Base-by-base conservation (phyloP, 768 basidiomycete genomes). In the Mycena vitilis region DNA sequence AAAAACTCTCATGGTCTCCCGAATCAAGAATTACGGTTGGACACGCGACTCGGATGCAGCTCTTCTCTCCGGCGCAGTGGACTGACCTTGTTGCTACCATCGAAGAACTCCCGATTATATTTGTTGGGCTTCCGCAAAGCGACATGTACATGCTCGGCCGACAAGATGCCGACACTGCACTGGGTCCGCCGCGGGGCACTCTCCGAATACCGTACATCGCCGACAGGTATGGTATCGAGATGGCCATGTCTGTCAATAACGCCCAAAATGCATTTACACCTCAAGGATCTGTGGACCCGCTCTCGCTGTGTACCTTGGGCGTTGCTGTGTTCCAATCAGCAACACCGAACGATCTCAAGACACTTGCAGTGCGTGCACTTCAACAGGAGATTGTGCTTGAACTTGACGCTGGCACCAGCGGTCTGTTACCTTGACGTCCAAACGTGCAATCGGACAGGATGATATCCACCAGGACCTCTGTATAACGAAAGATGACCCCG, bases 81-180 rank as follows among this genome's bases (percentile, higher is more conserved):
- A 72, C 73, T 13, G 76, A 76, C 44, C 80, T 87, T 16, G 77
- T 75, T n/a, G 75, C 73, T 25, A 78, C 80, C 63, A 83, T 86
- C 42, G 77, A 78, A 5, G 78, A 76, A 18, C 80, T 89, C 30
- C 85, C 88, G 3, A 81, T 89, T 57, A 79, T 79, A 65, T 81
- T 91, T 55, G 85, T 91, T 9, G 84, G 86, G 6, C 79, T 91
- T 25, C 89, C 87, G 16, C 87, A 89, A 72, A 89, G 85, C 63
- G 89, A 91, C 70, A 80, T 90, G 73, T 91, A 91, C 79, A 90
- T 90, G 86, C 87, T 89, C 81, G 89, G 88, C 30, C 81, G 88
- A 59, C 72, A 65, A 22, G 76, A 74, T 13, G 66, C 74, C 47
- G 69, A 78, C 44, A 74, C 76, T 34, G 78, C 81, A 36, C 76